These are phyloP conservation scores for Rhizopus microsporus DNA, from an alignment of 371 early-diverging fungal species.

Conservation along the genomic window DNA sequence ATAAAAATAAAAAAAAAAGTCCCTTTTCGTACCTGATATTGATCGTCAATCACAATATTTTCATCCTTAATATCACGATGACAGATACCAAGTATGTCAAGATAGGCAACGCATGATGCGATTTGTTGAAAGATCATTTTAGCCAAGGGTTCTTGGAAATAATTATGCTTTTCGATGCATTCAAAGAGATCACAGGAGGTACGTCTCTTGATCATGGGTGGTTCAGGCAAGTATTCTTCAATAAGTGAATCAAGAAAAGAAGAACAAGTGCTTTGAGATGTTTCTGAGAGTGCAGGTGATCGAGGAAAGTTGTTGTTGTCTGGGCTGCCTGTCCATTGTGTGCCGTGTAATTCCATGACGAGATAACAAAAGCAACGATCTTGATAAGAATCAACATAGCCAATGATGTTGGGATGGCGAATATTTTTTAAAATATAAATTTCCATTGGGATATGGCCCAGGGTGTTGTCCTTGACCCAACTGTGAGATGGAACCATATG, in stretches of 20 bases:
- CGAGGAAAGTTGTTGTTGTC: constrained; percentile 19
- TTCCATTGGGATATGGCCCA: constrained; percentile 76
- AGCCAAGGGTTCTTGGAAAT: constrained; percentile 62
- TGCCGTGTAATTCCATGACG: constrained; percentile 82
- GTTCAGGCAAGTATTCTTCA: constrained; percentile 16
- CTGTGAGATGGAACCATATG: constrained; percentile 60
- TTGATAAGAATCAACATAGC: constrained; percentile 67
- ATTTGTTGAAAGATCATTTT: constrained; percentile 73
- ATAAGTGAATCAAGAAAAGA: constrained; percentile 23
- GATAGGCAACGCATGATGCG: constrained; percentile 63
- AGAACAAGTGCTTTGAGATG: constrained; percentile 22
- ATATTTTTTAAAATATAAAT: constrained; percentile 71
- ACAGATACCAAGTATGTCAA: constrained; percentile 58
- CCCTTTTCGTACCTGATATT: constrained; percentile 42
- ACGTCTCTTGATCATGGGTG: constrained; percentile 44
- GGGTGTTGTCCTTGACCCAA: constrained; percentile 61
- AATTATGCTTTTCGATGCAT: constrained; percentile 71
- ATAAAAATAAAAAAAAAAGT: constrained; percentile 1
- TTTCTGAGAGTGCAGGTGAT: constrained; percentile 34
- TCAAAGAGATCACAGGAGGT: constrained; percentile 79
- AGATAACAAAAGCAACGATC: constrained; percentile 70
- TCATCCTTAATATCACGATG: constrained; percentile 76
- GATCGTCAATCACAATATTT: constrained; percentile 76
- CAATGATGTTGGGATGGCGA: constrained; percentile 67
- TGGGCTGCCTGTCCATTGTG: constrained; percentile 54